Percentiles rank a stretch among this genome's conserved stretches.
Evolutionary conservation across 2,329 filamentous ascomycete species (phyloP).

Genomic region (Boeremia lycopersici): DNA sequence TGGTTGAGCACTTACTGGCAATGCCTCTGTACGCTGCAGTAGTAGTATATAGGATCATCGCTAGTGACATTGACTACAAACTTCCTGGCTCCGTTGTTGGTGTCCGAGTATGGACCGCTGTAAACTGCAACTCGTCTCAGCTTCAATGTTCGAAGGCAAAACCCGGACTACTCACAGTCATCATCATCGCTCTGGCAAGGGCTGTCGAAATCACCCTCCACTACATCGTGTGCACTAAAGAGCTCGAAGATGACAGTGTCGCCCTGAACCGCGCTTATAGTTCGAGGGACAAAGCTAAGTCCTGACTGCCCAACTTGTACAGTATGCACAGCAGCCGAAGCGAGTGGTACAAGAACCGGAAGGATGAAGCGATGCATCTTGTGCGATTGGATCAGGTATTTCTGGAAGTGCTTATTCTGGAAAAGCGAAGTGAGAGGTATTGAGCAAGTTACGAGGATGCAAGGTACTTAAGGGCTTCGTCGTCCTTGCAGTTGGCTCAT

Average conservation of each 20-base stretch:
- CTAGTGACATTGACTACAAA: slow-evolving; percentile 34
- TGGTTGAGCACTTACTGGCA: slow-evolving; percentile 19
- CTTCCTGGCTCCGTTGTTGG: slow-evolving; percentile 25
- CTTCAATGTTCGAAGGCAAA: background rate
- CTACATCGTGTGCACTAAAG: slow-evolving; percentile 21
- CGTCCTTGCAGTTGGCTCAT: background rate
- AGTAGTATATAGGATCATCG: slow-evolving; percentile 31
- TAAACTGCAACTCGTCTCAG: slow-evolving; percentile 14
- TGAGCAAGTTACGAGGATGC: background rate
- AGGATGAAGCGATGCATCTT: background rate
- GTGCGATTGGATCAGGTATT: background rate
- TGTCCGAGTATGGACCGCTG: slow-evolving; percentile 26
- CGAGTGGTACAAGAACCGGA: slow-evolving; percentile 4
- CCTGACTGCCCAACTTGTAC: slow-evolving; percentile 21
- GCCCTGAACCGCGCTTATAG: slow-evolving; percentile 17
- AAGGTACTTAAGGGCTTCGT: slow-evolving; percentile 1
- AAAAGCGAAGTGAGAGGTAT: background rate
- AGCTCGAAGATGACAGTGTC: slow-evolving; percentile 28
- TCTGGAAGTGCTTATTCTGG: background rate
- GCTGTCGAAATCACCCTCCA: slow-evolving; percentile 15
- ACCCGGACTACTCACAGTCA: slow-evolving; percentile 7
- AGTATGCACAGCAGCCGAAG: slow-evolving; percentile 17
- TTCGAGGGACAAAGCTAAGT: slow-evolving; percentile 18
- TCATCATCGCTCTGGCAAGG: slow-evolving; percentile 20
- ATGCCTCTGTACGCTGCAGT: slow-evolving; percentile 27